Evolutionary conservation across 2,329 filamentous ascomycete species (phyloP).

Genomic region (Coniella vitis): DNA sequence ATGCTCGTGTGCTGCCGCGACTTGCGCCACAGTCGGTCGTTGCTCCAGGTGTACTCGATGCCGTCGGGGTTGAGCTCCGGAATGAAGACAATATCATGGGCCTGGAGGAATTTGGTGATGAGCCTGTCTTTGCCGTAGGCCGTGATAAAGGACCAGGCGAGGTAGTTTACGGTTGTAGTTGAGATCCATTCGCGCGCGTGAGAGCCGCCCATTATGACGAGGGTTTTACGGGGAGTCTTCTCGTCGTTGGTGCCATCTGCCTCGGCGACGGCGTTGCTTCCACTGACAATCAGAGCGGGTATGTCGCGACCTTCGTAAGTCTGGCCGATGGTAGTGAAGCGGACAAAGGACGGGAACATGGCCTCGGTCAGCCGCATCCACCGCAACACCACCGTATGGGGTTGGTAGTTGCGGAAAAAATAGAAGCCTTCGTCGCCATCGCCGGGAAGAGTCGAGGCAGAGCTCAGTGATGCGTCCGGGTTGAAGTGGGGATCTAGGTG

Average conservation of each 20-base stretch:
- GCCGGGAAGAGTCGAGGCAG: conserved; percentile 21
- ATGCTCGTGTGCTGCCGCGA: conserved; percentile 78
- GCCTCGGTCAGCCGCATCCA: conserved; percentile 90
- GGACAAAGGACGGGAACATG: conserved; percentile 79
- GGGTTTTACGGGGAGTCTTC: conserved; percentile 57
- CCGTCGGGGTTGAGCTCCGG: conserved; percentile 91
- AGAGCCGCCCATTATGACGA: conserved; percentile 77
- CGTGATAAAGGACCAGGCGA: conserved; percentile 83
- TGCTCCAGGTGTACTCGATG: conserved; percentile 88
- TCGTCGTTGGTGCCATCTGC: conserved; percentile 24
- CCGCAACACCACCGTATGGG: conserved; percentile 61
- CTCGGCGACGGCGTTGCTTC: conserved; percentile 22
- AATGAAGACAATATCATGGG: conserved; percentile 83
- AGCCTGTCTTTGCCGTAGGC: conserved; percentile 65
- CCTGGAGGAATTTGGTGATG: conserved; percentile 71
- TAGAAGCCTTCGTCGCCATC: conserved; percentile 35
- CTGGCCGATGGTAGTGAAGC: conserved; percentile 69
- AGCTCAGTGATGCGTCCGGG: conserved; percentile 16
- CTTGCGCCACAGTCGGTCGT: conserved; percentile 91
- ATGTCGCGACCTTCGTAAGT: conserved; percentile 86
- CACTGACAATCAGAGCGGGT: conserved; percentile 69
- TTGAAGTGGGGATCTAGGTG: conserved; percentile 21
- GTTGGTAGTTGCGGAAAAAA: conserved; percentile 92
- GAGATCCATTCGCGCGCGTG: conserved; percentile 97
- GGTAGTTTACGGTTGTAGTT: conserved; percentile 81